phyloP scores from a whole-genome alignment of 164 flowering plant genomes.

The Euptelea pleiosperma region DNA sequence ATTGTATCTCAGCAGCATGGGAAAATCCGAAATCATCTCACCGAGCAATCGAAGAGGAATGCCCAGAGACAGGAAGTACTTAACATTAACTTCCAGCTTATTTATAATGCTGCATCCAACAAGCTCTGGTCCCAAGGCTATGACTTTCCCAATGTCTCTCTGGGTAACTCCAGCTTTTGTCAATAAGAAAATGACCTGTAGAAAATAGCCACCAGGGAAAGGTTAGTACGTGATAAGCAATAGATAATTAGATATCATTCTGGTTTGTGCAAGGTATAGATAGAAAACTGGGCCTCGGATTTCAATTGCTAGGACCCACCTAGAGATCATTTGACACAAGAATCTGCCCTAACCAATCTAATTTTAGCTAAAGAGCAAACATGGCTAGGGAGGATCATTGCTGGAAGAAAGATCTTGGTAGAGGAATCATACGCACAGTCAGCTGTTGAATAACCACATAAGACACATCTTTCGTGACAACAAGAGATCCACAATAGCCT shows the following conservation, averaged over 20 bases:
- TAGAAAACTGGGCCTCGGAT: too few species aligned
- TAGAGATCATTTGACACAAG: too few species aligned
- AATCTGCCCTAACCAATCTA: too few species aligned
- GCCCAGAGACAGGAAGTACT: constrained; percentile 87
- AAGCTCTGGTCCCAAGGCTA: constrained; percentile 85
- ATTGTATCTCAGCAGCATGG: constrained; percentile 77
- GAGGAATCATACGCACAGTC: background rate
- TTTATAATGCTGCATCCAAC: constrained; percentile 73
- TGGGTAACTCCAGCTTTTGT: constrained; percentile 76
- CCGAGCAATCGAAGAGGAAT: constrained; percentile 53
- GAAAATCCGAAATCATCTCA: constrained; percentile 89
- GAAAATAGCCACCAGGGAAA: background rate
- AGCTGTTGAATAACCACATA: background rate
- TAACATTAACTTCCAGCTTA: constrained; percentile 74
- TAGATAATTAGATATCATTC: too few species aligned
- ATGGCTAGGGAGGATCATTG: background rate
- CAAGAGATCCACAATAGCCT: too few species aligned
- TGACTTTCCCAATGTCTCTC: constrained; percentile 73
- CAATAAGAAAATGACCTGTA: constrained; percentile 83
- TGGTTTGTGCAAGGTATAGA: too few species aligned
- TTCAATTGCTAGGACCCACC: too few species aligned
- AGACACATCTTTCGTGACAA: too few species aligned
- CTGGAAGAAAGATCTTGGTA: background rate
- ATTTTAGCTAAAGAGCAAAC: too few species aligned
- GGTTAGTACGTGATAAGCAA: background rate